Conservation (phyloP, 2,329 filamentous ascomycete species). For the Huntiella bhutanensis region DNA sequence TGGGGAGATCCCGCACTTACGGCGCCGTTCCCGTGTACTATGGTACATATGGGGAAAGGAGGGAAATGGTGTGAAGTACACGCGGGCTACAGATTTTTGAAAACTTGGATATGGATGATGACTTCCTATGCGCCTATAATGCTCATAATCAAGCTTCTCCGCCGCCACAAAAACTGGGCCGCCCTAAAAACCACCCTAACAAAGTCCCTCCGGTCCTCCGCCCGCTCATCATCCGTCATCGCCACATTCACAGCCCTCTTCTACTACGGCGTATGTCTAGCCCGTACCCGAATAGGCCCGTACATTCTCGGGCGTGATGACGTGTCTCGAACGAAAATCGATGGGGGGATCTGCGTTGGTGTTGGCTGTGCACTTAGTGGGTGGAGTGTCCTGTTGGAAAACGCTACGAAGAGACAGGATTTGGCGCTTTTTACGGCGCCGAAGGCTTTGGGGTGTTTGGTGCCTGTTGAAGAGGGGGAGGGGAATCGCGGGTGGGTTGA, state of each 20-base stretch:
- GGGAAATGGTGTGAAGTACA: slow-evolving; percentile 52
- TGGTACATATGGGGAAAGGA: slow-evolving; percentile 66
- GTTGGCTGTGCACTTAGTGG: slow-evolving; percentile 59
- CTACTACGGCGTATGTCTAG: slow-evolving; percentile 70
- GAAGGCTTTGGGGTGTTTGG: slow-evolving; percentile 52
- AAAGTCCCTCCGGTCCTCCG: slow-evolving; percentile 36
- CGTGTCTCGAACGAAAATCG: slow-evolving; percentile 28
- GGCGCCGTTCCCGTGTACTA: slow-evolving; percentile 59
- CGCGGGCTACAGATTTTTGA: slow-evolving; percentile 45
- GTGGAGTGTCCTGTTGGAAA: slow-evolving; percentile 63
- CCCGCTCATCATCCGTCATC: slow-evolving; percentile 58
- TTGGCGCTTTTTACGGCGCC: slow-evolving; percentile 67
- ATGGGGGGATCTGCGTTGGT: slow-evolving; percentile 48
- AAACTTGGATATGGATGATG: slow-evolving; percentile 56
- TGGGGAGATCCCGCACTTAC: slow-evolving; percentile 56
- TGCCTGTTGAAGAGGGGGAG: slow-evolving; percentile 42
- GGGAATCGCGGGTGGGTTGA: slow-evolving; percentile 47
- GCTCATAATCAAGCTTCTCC: slow-evolving; percentile 36
- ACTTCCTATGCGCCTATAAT: slow-evolving; percentile 61
- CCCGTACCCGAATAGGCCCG: slow-evolving; percentile 55
- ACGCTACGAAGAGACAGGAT: slow-evolving; percentile 46
- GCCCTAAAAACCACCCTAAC: slow-evolving; percentile 29
- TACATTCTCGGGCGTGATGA: slow-evolving; percentile 36
- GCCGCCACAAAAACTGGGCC: slow-evolving; percentile 21
- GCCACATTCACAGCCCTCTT: slow-evolving; percentile 61